These are phyloP conservation scores for Cucurbita moschata DNA, from an alignment of 306 rosid species.

Conservation along the genomic window DNA sequence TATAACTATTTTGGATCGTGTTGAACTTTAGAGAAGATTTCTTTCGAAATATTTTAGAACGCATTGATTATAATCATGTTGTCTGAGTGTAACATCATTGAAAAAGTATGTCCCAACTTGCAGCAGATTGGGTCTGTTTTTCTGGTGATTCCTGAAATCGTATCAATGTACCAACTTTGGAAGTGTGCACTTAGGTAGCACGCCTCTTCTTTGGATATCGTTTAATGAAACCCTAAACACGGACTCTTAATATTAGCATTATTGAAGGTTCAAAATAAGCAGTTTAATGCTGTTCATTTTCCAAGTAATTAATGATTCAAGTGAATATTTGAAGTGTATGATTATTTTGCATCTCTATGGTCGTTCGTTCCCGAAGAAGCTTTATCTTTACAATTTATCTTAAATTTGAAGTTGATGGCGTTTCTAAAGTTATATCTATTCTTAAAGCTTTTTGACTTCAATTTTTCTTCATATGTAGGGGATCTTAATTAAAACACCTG, in stretches of 20 bases:
- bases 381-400: neutral
- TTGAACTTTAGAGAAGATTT: neutral
- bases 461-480: conserved; percentile 47
- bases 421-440: neutral
- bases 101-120: neutral
- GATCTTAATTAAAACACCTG: conserved; percentile 61
- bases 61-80: no score
- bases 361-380: neutral
- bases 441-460: neutral
- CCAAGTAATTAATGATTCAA: neutral
- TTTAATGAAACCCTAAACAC: neutral
- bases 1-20: neutral
- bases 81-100: neutral
- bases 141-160: neutral
- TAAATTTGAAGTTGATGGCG: neutral
- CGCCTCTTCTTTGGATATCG: neutral
- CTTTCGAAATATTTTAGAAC: neutral
- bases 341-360: neutral
- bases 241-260: neutral
- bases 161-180: neutral
- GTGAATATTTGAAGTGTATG: neutral
- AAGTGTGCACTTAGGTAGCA: neutral
- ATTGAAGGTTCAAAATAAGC: neutral
- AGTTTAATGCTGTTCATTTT: neutral
- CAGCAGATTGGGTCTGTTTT: neutral